These are phyloP conservation scores for Pythium graminicola DNA, from an alignment of 352 stramenopile genomes.

Conservation along the genomic window DNA sequence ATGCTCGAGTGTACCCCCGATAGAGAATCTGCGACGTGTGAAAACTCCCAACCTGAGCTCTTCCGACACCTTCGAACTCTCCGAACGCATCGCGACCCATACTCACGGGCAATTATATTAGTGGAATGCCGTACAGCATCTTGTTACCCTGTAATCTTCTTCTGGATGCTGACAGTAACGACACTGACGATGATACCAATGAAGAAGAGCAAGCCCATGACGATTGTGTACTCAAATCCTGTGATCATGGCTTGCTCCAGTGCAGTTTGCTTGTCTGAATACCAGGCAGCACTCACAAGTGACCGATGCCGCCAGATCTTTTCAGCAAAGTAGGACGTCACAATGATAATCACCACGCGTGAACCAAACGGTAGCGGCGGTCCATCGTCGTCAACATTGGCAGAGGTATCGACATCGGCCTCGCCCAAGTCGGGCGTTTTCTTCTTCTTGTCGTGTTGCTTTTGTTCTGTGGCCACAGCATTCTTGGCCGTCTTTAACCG, in stretches of 20 bases:
- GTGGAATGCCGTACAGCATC: too few relatives aligned
- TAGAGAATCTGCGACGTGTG: constrained; percentile 18
- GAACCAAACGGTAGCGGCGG: constrained; percentile 33
- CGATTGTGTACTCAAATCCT: constrained; percentile 67
- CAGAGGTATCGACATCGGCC: background rate
- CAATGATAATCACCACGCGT: constrained; percentile 50
- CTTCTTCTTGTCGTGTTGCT: background rate
- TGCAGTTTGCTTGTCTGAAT: constrained; percentile 47
- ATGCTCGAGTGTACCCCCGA: constrained; percentile 12
- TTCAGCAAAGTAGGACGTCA: constrained; percentile 68
- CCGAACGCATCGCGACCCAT: too few relatives aligned
- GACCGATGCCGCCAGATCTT: constrained; percentile 78
- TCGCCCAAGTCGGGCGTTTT: background rate
- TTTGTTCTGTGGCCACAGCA: background rate
- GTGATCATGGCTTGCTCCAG: constrained; percentile 59
- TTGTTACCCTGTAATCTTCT: too few relatives aligned
- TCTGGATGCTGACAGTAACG: constrained; percentile 24
- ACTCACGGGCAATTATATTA: too few relatives aligned
- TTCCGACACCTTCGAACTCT: too few relatives aligned
- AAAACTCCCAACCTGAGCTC: background rate
- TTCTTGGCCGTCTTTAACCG: background rate
- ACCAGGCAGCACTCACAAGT: constrained; percentile 52
- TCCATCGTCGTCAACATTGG: background rate
- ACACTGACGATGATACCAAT: constrained; percentile 59
- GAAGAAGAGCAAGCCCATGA: constrained; percentile 74